Base-by-base conservation (phyloP, 1,284 basidiomycete species). In the Ustilago vetiveriae region DNA sequence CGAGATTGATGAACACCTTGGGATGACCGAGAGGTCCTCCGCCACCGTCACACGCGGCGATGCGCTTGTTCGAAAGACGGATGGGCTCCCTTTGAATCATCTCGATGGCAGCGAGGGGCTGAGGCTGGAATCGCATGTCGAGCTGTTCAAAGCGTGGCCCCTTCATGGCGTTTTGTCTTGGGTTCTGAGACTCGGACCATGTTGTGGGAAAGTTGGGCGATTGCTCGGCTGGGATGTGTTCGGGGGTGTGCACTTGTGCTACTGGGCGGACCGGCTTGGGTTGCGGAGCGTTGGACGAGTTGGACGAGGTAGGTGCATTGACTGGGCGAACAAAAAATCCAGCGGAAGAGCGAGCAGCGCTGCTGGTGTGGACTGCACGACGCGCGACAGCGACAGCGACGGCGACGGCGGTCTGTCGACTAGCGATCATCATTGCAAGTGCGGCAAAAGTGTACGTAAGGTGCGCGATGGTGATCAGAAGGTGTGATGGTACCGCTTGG, bases 11-110 rank as follows among this genome's bases (percentile, higher is more conserved):
- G 82, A 88, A 98, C 72, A 98, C 89, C 86, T 92, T 94, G 14
- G 95, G 95, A 83, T 98, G 95, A 41, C 95, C 95, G 29, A 98
- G 87, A 44, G 95, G 88, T n/a, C 95, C 95, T 82, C 89, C 89
- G 17, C 75, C 76, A 73, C 95, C 95, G 82, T 98, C 94, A 81
- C 95, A 98, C 49, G 89, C 86, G 4, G 92, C 94, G 80, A 89
- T 90, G 71, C 95, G 86, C 29, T 88, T 90, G 48, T 90, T 83
- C 1, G 94, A 89, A 52, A 93, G 82, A 45, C 90, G 86, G 52
- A 96, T 88, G 8, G 94, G 93, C 83, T 96, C 92, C 70, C 92
- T 86, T 46, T 86, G 86, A 72, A 98, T 88, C 81, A 97, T 86
- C 71, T 90, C 90, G 89, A 97, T 94, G 3, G 94, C 95, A 63